A percentile compares a stretch with the other conserved stretches of the same genome.
Conservation (phyloP, 495 filamentous ascomycete genomes). For the Chlorociboria aeruginascens region DNA sequence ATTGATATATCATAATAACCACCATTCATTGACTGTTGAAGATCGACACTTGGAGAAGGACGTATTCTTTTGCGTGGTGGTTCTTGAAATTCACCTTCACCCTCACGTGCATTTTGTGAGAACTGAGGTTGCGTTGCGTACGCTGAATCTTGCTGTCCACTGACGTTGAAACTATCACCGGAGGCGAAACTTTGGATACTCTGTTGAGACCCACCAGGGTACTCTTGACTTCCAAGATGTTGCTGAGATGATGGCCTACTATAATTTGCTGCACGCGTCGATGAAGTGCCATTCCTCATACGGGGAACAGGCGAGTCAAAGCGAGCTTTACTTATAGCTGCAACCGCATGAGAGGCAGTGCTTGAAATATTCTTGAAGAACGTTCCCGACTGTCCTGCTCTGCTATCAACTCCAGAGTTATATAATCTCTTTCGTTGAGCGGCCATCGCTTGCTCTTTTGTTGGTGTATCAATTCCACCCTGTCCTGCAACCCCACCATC, state of each 20-base stretch:
- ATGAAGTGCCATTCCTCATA: conserved; percentile 26
- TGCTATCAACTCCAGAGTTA: conserved; percentile 57
- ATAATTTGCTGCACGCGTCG: conserved; percentile 36
- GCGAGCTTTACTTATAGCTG: conserved; percentile 88
- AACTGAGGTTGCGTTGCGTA: conserved; percentile 28
- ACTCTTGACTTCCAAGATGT: conserved; percentile 49
- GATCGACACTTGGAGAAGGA: conserved; percentile 37
- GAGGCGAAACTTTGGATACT: conserved; percentile 52
- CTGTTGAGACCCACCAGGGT: conserved; percentile 49
- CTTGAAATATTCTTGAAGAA: conserved; percentile 95
- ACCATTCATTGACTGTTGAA: conserved; percentile 20
- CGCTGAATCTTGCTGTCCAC: conserved; percentile 39
- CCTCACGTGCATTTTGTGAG: conserved; percentile 4
- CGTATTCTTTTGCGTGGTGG: conserved; percentile 77
- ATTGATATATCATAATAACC: conserved; percentile 41
- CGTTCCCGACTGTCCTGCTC: conserved; percentile 58
- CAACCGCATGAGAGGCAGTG: conserved; percentile 82
- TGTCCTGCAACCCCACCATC: conserved; percentile 53
- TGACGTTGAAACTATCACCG: conserved; percentile 49
- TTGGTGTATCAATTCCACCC: conserved; percentile 72
- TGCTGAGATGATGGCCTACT: conserved; percentile 48
- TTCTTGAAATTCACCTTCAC: conserved; percentile 20
- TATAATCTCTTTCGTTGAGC: conserved; percentile 88
- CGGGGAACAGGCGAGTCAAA: conserved; percentile 77
- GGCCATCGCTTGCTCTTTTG: conserved; percentile 99